A percentile compares a stretch with the other conserved stretches of the same genome.
Conservation (phyloP, 306 rosid genomes). For the cucumber (Cucumis sativus) region Cucumber_9930_V3 NC_026656.2:8651501-8652000, state of each 20-base stretch:
- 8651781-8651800: conserved; percentile 93
- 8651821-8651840: conserved; percentile 71
- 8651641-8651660: background rate
- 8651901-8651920: background rate
- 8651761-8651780: conserved; percentile 43
- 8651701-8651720: background rate
- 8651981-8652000: conserved; percentile 90
- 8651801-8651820: conserved; percentile 88
- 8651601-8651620: background rate
- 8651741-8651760: background rate
- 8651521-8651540: background rate
- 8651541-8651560: background rate
- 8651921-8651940: background rate
- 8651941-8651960: background rate
- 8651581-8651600: background rate
- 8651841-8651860: background rate
- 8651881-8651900: background rate
- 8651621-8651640: no score
- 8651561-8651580: background rate
- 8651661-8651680: background rate
- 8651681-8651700: background rate
- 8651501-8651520: background rate
- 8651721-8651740: background rate
- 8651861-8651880: background rate
- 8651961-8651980: background rate